Conservation (phyloP, 768 basidiomycete species). For the Tephrocybe rancida region DNA sequence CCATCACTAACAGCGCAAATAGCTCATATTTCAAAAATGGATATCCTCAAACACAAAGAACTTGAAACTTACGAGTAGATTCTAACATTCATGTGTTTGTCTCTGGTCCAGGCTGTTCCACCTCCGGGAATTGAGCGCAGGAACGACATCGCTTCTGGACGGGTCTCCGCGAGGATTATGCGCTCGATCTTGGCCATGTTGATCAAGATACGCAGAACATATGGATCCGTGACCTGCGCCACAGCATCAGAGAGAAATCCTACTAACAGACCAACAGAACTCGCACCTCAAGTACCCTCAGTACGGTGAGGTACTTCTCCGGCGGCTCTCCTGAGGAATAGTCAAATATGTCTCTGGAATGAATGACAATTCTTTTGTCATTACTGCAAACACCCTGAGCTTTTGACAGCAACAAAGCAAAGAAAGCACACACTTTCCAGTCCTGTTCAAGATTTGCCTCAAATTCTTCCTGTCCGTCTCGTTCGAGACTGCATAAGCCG, state of each 20-base stretch:
- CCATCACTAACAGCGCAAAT: too few species aligned
- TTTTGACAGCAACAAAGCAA: background rate
- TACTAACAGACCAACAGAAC: background rate
- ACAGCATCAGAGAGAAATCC: conserved; percentile 12
- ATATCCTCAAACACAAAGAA: background rate
- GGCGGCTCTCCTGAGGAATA: conserved; percentile 75
- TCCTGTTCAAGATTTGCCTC: conserved; percentile 53
- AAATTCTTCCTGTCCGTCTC: conserved; percentile 61
- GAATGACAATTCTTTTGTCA: conserved; percentile 58
- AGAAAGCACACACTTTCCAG: conserved; percentile 69
- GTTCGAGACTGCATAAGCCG: conserved; percentile 76
- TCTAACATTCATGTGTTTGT: conserved; percentile 56
- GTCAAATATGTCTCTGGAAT: conserved; percentile 80
- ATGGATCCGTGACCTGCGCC: conserved; percentile 68
- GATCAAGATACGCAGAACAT: conserved; percentile 81
- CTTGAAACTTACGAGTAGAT: conserved; percentile 62
- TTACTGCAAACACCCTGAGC: conserved; percentile 33
- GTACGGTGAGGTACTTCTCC: conserved; percentile 63
- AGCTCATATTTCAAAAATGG: too few species aligned
- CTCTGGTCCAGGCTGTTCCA: conserved; percentile 66
- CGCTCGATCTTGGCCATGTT: conserved; percentile 75
- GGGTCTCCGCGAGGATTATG: conserved; percentile 62
- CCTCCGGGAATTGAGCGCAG: conserved; percentile 48
- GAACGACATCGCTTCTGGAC: conserved; percentile 62
- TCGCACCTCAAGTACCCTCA: conserved; percentile 79